Evolutionary conservation across 306 rosid species (phyloP).

Genomic region (Lathyrus sativus): DNA sequence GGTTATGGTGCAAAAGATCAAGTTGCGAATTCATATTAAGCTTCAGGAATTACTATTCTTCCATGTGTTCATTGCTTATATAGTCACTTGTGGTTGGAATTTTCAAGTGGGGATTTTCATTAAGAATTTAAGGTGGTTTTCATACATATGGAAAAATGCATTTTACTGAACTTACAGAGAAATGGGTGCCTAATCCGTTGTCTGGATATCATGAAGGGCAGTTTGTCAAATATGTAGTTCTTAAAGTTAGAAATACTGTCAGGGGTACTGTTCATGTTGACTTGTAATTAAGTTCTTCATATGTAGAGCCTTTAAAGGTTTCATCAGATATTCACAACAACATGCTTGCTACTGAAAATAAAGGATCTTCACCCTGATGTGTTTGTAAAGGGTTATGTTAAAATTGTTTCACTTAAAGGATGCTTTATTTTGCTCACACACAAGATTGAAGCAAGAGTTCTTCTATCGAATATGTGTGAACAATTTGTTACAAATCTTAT

Average conservation of each 20-base stretch:
- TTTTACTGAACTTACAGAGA: conserved; percentile 69
- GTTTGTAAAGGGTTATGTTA: conserved; percentile 87
- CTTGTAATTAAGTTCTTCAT: conserved; percentile 63
- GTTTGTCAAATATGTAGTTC: conserved; percentile 80
- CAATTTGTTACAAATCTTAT: conserved; percentile 63
- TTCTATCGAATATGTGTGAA: conserved; percentile 74
- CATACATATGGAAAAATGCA: conserved; percentile 75
- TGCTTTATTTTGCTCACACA: conserved; percentile 83
- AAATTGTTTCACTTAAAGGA: conserved; percentile 75
- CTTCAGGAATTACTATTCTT: too few species aligned
- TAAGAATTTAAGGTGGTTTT: too few species aligned
- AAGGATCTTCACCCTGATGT: conserved; percentile 73
- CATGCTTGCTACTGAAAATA: conserved; percentile 42
- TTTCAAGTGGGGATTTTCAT: too few species aligned
- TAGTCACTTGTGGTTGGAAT: too few species aligned
- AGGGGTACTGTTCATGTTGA: conserved; percentile 72
- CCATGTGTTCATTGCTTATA: too few species aligned
- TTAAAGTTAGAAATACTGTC: conserved; percentile 56
- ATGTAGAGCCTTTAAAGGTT: conserved; percentile 41
- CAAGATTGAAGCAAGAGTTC: conserved; percentile 83
- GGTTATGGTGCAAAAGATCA: too few species aligned
- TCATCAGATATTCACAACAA: conserved; percentile 37
- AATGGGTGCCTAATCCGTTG: conserved; percentile 72
- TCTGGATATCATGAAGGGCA: conserved; percentile 80
- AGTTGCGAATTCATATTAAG: too few species aligned